A percentile compares a stretch with the other conserved stretches of the same genome.
Conservation (phyloP, 768 basidiomycete species). For the Kwoniella dendrophila region DNA sequence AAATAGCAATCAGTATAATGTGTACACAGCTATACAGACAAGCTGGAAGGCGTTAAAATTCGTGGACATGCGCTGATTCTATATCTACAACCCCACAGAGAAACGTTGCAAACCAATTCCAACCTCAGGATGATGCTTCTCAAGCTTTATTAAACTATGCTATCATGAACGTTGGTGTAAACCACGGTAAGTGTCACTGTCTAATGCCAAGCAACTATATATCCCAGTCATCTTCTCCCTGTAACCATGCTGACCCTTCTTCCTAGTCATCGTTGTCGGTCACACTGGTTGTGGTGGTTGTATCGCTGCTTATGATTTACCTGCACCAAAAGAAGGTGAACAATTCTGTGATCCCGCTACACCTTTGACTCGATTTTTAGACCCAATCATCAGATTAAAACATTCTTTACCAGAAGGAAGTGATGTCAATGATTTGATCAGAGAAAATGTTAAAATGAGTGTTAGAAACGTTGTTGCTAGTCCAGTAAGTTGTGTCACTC, state of each 20-base stretch:
- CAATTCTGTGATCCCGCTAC: slow-evolving; percentile 49
- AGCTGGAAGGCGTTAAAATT: no score
- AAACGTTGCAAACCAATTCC: slow-evolving; percentile 89
- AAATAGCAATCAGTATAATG: no score
- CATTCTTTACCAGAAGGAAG: slow-evolving; percentile 46
- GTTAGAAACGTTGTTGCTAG: slow-evolving; percentile 54
- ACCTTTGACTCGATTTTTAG: slow-evolving; percentile 71
- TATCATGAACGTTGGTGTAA: slow-evolving; percentile 68
- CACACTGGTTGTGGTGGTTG: slow-evolving; percentile 80
- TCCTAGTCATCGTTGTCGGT: slow-evolving; percentile 74
- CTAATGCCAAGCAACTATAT: slow-evolving; percentile 21
- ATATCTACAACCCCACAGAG: slow-evolving; percentile 61
- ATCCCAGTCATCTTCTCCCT: background rate
- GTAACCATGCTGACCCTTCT: slow-evolving; percentile 8
- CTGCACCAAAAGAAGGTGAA: slow-evolving; percentile 27
- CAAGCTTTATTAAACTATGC: slow-evolving; percentile 75
- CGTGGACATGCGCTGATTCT: background rate
- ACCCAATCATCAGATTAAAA: slow-evolving; percentile 66
- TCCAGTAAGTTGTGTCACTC: slow-evolving; percentile 37
- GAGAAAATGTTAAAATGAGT: slow-evolving; percentile 49
- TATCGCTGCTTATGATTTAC: slow-evolving; percentile 57
- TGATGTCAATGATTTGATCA: slow-evolving; percentile 49
- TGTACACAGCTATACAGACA: no score
- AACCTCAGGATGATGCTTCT: slow-evolving; percentile 69
- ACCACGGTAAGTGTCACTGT: slow-evolving; percentile 68